Percentiles rank a stretch among this genome's conserved stretches.
These are phyloP conservation scores for Candida krabiensis DNA, from an alignment of 805 yeast species.

Conservation along the genomic window DNA sequence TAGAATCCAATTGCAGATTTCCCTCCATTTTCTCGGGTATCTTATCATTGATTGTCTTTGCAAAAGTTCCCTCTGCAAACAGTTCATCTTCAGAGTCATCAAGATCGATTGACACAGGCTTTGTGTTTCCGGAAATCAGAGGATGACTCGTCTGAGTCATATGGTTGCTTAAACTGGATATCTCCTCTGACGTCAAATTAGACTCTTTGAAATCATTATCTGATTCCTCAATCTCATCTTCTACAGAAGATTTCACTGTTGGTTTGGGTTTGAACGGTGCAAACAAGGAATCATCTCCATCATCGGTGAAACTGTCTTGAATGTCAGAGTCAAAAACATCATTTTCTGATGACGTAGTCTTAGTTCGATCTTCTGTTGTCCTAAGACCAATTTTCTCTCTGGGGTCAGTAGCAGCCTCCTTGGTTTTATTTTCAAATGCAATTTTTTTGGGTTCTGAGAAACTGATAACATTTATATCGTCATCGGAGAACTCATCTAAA, in stretches of 20 bases:
- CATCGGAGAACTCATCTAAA: conserved; percentile 18
- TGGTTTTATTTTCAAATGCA: too few species aligned
- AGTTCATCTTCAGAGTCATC: conserved; percentile 20
- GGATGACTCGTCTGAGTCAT: neutral
- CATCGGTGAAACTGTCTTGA: conserved; percentile 15
- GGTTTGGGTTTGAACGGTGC: neutral
- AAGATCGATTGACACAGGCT: conserved; percentile 8
- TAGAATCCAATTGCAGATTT: neutral
- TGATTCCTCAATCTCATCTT: conserved; percentile 12
- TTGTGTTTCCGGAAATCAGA: neutral
- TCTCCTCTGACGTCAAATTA: conserved; percentile 2
- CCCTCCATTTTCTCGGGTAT: neutral
- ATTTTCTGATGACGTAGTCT: conserved; percentile 10
- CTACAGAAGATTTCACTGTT: neutral
- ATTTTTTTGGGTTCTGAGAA: neutral
- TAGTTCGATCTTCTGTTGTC: conserved; percentile 2
- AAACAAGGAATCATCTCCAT: conserved; percentile 9
- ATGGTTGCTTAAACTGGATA: neutral
- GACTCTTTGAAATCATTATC: conserved; percentile 16
- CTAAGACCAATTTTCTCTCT: conserved; percentile 2
- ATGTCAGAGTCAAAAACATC: conserved; percentile 4
- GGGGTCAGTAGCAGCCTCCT: neutral
- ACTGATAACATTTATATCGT: conserved; percentile 3
- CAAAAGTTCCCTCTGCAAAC: conserved; percentile 5
- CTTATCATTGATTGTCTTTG: neutral